Conservation (phyloP, 345 rosid genomes). For the thale cress (Arabidopsis thaliana) region DNA sequence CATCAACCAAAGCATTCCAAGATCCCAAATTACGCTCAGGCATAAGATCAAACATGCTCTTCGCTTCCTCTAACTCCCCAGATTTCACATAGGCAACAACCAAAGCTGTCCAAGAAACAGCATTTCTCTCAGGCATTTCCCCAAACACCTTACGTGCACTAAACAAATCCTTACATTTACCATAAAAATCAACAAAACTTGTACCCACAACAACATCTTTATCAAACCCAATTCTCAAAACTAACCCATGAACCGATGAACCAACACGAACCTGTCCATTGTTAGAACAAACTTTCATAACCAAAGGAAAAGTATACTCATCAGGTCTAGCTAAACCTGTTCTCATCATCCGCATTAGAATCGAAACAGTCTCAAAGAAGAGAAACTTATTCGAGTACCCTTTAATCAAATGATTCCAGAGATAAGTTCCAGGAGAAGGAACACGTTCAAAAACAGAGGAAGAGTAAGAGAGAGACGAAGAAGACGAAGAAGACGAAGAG, state of each 20-base stretch:
- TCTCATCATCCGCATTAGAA: constrained; percentile 63
- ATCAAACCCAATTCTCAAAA: constrained; percentile 49
- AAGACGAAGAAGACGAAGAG: constrained; percentile 42
- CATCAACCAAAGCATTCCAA: constrained; percentile 70
- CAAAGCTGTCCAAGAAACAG: constrained; percentile 83
- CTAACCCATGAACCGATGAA: constrained; percentile 59
- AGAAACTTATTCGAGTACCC: constrained; percentile 45
- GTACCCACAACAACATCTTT: constrained; percentile 63
- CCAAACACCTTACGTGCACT: constrained; percentile 69
- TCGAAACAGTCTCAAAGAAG: constrained; percentile 48
- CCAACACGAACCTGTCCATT: constrained; percentile 53
- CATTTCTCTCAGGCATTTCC: constrained; percentile 58
- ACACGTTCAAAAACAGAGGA: constrained; percentile 56
- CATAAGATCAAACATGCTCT: constrained; percentile 56
- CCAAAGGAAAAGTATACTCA: constrained; percentile 56
- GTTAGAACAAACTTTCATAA: constrained; percentile 61
- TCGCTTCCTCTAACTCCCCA: constrained; percentile 60
- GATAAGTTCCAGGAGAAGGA: constrained; percentile 53
- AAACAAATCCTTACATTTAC: constrained; percentile 57
- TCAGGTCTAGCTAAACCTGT: constrained; percentile 52
- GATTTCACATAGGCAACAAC: constrained; percentile 56
- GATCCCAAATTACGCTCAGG: constrained; percentile 60
- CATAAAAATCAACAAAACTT: constrained; percentile 67
- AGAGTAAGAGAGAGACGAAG: constrained; percentile 52
- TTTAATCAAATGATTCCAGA: constrained; percentile 66